Base-by-base conservation (phyloP, 163 green algal species). In the Trebouxia gelatinosa region DNA sequence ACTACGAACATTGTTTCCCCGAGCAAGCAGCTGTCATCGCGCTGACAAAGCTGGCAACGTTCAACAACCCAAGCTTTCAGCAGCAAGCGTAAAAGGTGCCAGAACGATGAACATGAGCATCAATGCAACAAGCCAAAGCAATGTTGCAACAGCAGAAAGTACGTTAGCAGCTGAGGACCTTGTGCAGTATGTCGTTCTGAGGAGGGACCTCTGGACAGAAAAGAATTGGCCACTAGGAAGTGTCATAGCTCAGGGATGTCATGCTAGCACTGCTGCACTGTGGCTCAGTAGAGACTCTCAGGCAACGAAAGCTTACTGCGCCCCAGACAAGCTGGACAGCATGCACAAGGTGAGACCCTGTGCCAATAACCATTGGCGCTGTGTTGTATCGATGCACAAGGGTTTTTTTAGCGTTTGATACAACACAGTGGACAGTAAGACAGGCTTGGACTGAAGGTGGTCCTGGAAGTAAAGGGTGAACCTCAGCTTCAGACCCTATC, bases 151-250 rank as follows among this genome's bases (percentile, higher is more conserved):
- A 28, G 2, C 40, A 40, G n/a, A n/a, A n/a, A n/a, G n/a, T n/a
- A n/a, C n/a, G n/a, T n/a, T n/a, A n/a, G 75, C 39, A 31, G 34
- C 71, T 54, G 21, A 91, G 29, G 40, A 78, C 3, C 74, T 97
- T 2, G 81, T 98, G 29, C 95, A 99, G 80, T 98, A 98, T 74
- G 85, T 99, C 0, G 89, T 98, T 31, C 70, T 99, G 21, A 85
- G 95, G 1, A 82, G 86, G 21, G 95, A 99, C 81, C 81, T 99
- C 6, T 97, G 92, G 87, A 78, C 66, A 0, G 83, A 90, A 16
- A 61, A 91, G 31, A 82, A 85, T 0, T 99, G 95, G 95, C 94
- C 93, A 31, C 78, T 99, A 35, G 95, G 95, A 32, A 94, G 89
- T 76, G 82, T 99, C 0, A 86, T 97, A 19, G 94, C 95, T 16